Percentiles rank a stretch among this genome's conserved stretches.
phyloP scores from a whole-genome alignment of 768 basidiomycete genomes.

The Russula lepida region DNA sequence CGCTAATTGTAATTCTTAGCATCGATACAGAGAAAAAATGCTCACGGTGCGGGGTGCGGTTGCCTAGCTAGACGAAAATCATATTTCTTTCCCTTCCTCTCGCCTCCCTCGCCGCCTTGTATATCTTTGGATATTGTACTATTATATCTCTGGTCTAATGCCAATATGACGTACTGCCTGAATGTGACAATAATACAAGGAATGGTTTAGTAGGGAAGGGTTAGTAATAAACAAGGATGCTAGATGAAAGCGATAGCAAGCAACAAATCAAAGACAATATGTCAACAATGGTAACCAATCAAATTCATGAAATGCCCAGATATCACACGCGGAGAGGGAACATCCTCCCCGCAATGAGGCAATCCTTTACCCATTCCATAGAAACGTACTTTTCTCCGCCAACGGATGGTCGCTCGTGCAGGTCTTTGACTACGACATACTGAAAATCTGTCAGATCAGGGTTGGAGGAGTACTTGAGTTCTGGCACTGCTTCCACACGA shows the following conservation, averaged over 20 bases:
- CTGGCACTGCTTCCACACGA: conserved; percentile 55
- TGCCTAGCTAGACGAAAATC: not conserved
- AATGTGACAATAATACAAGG: not conserved
- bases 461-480: conserved; percentile 35
- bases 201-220: not conserved
- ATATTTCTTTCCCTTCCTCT: not conserved
- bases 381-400: conserved; percentile 35
- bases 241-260: not conserved
- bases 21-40: conserved; percentile 26
- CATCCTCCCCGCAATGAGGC: conserved; percentile 55
- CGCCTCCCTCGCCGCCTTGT: not conserved
- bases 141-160: not conserved
- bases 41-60: conserved; percentile 24
- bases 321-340: conserved; percentile 27
- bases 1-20: conserved; percentile 3
- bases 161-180: not conserved
- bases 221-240: conserved; percentile 8
- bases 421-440: conserved; percentile 55
- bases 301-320: not conserved
- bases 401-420: conserved; percentile 23
- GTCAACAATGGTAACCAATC: no score
- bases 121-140: conserved; percentile 6
- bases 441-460: conserved; percentile 37
- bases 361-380: conserved; percentile 72
- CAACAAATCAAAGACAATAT: conserved; percentile 2